Evolutionary conservation across 345 rosid species (phyloP).

Genomic region (Salix caprea): DNA sequence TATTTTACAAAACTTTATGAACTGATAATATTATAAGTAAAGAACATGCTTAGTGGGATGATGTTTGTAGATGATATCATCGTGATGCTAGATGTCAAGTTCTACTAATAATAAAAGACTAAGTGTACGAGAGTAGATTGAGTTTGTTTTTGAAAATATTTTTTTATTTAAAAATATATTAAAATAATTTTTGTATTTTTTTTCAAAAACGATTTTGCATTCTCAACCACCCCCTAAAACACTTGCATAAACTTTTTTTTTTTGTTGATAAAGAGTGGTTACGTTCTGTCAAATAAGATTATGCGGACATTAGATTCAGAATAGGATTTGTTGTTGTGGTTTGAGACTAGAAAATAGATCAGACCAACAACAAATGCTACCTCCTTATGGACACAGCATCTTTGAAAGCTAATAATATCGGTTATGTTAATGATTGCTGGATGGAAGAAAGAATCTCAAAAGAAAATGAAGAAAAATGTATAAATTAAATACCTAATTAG

Average conservation of each 20-base stretch:
- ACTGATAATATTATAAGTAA: not conserved
- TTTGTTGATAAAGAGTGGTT: not conserved
- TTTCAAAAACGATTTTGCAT: no score
- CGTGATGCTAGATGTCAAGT: not conserved
- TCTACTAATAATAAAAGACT: not conserved
- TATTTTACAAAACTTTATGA: no score
- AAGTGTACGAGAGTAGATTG: fast-evolving
- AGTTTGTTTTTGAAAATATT: no score
- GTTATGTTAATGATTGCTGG: constrained; percentile 3
- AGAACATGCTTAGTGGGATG: not conserved
- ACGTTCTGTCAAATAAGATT: not conserved
- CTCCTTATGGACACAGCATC: not conserved
- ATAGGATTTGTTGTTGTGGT: not conserved
- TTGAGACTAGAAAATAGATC: not conserved
- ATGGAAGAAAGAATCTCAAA: constrained; percentile 3
- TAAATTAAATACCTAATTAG: not conserved
- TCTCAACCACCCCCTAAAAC: not conserved
- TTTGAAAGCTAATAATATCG: constrained; percentile 1
- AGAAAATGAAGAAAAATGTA: constrained; percentile 3
- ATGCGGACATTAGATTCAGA: not conserved
- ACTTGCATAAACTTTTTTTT: not conserved
- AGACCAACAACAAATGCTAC: not conserved
- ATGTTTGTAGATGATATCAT: not conserved
- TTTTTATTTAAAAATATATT: no score
- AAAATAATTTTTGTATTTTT: no score